phyloP scores from a whole-genome alignment of 1,139 yeast genomes.

The Saccharomycopsis crataegensis region DNA sequence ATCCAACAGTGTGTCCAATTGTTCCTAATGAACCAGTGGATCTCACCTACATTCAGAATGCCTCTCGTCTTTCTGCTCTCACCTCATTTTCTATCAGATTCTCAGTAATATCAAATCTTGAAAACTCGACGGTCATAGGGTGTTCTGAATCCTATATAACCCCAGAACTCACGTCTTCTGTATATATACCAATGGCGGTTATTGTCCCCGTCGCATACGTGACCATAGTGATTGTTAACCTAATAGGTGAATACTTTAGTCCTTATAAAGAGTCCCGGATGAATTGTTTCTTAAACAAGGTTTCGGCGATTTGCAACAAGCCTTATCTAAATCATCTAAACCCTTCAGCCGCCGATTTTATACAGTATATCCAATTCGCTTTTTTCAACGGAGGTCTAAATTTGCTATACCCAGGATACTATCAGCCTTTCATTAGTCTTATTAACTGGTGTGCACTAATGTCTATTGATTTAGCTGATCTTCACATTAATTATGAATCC shows the following conservation, averaged over 20 bases:
- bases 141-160: slow-evolving; percentile 45
- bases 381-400: slow-evolving; percentile 50
- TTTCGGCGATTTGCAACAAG: slow-evolving; percentile 56
- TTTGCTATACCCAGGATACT: slow-evolving; percentile 57
- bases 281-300: slow-evolving; percentile 48
- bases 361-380: slow-evolving; percentile 51
- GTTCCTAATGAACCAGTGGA: slow-evolving; percentile 22
- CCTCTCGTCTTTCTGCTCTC: slow-evolving; percentile 25
- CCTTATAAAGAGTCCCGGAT: slow-evolving; percentile 53
- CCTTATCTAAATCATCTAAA: slow-evolving; percentile 49
- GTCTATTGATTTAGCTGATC: slow-evolving; percentile 24
- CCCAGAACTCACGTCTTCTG: slow-evolving; percentile 38
- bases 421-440: slow-evolving; percentile 44
- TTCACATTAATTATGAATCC: slow-evolving; percentile 2
- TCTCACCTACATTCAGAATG: slow-evolving; percentile 23
- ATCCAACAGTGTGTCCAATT: slow-evolving; percentile 25
- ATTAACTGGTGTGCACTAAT: slow-evolving; percentile 33
- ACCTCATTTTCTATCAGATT: slow-evolving; percentile 27
- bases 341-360: slow-evolving; percentile 44
- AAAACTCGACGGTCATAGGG: slow-evolving; percentile 34
- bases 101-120: slow-evolving; percentile 31
- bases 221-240: slow-evolving; percentile 37
- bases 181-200: slow-evolving; percentile 34
- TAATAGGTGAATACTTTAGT: slow-evolving; percentile 35
- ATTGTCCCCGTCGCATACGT: slow-evolving; percentile 38